A percentile compares a stretch with the other conserved stretches of the same genome.
These are phyloP conservation scores for Vaccinium darrowii DNA, from an alignment of 148 eudicot species.

Conservation along the genomic window DNA sequence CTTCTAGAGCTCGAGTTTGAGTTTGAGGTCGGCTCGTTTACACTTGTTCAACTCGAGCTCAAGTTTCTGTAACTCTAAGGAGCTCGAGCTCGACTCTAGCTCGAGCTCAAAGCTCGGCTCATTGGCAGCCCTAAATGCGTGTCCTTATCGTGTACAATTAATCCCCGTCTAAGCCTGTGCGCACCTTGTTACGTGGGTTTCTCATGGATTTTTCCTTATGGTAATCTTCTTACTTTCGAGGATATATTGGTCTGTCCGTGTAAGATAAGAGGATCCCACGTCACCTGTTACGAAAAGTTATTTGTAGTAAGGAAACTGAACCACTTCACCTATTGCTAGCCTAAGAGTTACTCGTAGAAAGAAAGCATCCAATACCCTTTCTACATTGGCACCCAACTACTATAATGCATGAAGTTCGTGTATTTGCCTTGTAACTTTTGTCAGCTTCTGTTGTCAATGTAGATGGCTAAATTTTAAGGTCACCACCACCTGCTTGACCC, in stretches of 20 bases:
- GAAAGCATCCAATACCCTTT: background rate
- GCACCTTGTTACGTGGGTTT: background rate
- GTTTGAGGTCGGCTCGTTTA: no score
- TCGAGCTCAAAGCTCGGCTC: no score
- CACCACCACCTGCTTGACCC: background rate
- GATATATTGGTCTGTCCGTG: background rate
- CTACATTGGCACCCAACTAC: no score
- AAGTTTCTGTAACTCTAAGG: no score
- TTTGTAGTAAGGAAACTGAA: no score
- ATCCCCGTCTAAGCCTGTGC: background rate
- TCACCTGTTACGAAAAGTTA: no score
- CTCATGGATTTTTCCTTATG: background rate
- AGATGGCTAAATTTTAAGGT: background rate
- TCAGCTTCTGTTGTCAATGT: background rate
- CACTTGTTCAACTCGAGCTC: no score
- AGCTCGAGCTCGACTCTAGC: no score
- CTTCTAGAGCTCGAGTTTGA: no score
- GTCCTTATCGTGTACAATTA: background rate
- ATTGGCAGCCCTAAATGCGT: no score
- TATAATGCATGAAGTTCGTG: background rate
- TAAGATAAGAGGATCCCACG: background rate
- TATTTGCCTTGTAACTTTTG: background rate
- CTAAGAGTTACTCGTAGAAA: background rate
- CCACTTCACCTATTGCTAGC: no score
- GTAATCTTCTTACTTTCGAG: background rate